Evolutionary conservation across 2,329 filamentous ascomycete species (phyloP), one percentile per base, ranked within the genome.

Genomic region (Cyphellophora attinorum): DNA sequence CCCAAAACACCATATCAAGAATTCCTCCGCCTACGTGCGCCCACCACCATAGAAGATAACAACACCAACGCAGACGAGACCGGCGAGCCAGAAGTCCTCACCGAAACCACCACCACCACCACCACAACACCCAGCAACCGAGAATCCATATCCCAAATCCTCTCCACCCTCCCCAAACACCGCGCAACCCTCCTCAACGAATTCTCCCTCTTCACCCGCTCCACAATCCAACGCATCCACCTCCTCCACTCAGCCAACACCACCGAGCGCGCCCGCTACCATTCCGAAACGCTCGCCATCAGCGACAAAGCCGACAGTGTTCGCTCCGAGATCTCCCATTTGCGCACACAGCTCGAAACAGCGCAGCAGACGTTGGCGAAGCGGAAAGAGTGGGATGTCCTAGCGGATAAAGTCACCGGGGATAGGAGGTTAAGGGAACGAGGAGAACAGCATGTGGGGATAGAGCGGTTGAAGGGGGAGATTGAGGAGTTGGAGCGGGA

Each of bases 401-500:
- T 93, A 36, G 84, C 89, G 3, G 83, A 93, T 46, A 82, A 81
- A 56, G 94, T 95, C 53, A 84, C 84, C 6, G 77, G 72, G 43
- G 91, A 91, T 54, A 73, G 79, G 39, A 70, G 88, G 54, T 67
- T 95, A 43, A 78, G 81, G 42, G 78, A 85, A 27, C 72, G 89
- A n/a, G 82, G 85, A 42, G 88, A 95, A 51, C 85, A 94, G 56
- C 67, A 76, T 38, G 68, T 74, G 11, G 81, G 83, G 50, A 68
- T 95, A 36, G 74, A 73, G 44, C 93, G 93, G 61, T 68, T 95
- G 19, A 79, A 88, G 53, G 79, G 84, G 28, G 89, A 96, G 62
- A 95, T 93, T 57, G 74, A 76, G 27, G 85, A 93, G 55, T 65
- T 96, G 40, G 80, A 93, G 62, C 75, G 76, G 45, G 86, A 96